Base-by-base conservation (phyloP, 805 yeast species). In the Starmerella sp. region DNA sequence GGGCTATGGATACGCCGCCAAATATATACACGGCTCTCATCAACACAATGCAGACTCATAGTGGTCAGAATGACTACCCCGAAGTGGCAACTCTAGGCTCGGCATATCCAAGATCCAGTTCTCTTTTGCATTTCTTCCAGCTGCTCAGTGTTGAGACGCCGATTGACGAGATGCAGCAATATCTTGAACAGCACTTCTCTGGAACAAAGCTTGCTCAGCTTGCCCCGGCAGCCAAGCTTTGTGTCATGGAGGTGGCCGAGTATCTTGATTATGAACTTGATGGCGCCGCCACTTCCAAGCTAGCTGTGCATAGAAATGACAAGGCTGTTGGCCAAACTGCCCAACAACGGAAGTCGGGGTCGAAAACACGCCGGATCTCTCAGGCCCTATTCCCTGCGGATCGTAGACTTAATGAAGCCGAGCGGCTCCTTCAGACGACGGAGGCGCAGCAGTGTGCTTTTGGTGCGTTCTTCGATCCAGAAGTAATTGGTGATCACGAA, bases 401-500 rank as follows among this genome's bases (percentile, higher is more conserved):
- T 66, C 71, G 95, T 47, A 72, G 97, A 48, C 85, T 84, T 64
- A 80, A 78, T 61, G 95, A 90, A 62, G 83, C 85, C 11, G 78
- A 90, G 0, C 77, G 79, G 35, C 67, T 89, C 15, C 67, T 91
- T 37, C 90, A 84, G 64, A 81, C 86, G 5, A 82, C 88, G 0
- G 77, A 77, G 56, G 74, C 78, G 8, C 95, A 86, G 63, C 60
- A 63, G 10, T 57, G 60, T 31, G 36, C 44, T 8, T 50, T 53
- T 14, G 68, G 76, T 1, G 66, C 72, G 2, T 68, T 74, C 52
- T 65, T 67, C 22, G 66, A 70, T 3, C 71, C 71, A 13, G 73
- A 72, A 4, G 72, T 66, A 8, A 60, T 75, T 7, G 66, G 73
- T 30, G 95, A 86, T 57, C 79, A 81, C 60, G 83, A 79, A 51